These are phyloP conservation scores for Neopestalotiopsis sp. DNA, from an alignment of 2,329 filamentous ascomycete genomes.

Conservation along the genomic window DNA sequence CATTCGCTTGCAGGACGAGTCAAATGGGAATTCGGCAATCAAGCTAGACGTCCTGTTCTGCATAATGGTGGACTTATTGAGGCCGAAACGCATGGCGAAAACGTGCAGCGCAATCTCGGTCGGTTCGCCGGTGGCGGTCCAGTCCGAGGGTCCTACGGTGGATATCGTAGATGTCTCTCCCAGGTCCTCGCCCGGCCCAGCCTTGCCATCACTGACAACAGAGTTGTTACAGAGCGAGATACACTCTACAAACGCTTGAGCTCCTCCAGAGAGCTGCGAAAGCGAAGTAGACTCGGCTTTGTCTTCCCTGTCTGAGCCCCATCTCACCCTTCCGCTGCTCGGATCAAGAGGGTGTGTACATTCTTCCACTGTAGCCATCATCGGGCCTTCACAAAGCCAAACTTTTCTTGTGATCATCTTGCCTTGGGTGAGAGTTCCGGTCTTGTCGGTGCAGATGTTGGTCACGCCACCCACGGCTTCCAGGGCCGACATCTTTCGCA, in stretches of 20 bases:
- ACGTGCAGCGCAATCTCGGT: conserved; percentile 79
- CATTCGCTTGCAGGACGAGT: conserved; percentile 77
- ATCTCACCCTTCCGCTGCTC: conserved; percentile 56
- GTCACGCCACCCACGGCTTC: conserved; percentile 74
- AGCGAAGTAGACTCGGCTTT: conserved; percentile 28
- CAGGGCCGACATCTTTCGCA: conserved; percentile 65
- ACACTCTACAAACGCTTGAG: conserved; percentile 56
- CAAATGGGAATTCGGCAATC: conserved; percentile 72
- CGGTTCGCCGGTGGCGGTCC: conserved; percentile 68
- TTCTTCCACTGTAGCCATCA: conserved; percentile 56
- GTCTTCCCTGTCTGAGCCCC: conserved; percentile 40
- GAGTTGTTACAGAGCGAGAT: conserved; percentile 68
- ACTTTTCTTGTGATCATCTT: conserved; percentile 70
- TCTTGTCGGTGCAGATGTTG: conserved; percentile 74
- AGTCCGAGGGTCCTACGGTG: conserved; percentile 50
- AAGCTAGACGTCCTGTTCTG: conserved; percentile 47
- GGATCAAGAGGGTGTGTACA: conserved; percentile 67
- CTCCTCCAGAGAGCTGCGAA: conserved; percentile 32
- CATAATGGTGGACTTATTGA: conserved; percentile 48
- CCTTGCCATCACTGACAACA: conserved; percentile 50
- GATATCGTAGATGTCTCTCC: conserved; percentile 53
- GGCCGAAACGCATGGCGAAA: conserved; percentile 71
- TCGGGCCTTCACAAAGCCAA: conserved; percentile 61
- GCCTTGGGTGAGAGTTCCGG: conserved; percentile 69
- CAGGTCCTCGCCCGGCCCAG: conserved; percentile 40